phyloP scores from a whole-genome alignment of 352 stramenopile genomes.

The Phytopythium cucurbitacearum region DNA sequence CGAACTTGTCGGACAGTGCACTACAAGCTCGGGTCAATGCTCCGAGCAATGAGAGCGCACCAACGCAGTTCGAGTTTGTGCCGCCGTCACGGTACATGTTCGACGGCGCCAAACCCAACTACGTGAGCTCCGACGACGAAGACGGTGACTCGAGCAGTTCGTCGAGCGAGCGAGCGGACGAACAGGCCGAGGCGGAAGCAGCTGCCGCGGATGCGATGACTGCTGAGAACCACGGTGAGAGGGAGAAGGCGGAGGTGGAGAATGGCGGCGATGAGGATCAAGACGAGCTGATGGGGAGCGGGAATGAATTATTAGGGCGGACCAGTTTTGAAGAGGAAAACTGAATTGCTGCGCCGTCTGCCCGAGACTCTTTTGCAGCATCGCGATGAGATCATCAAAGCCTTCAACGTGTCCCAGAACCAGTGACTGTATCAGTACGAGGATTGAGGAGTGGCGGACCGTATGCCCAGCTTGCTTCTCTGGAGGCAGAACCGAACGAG shows the following conservation, averaged over 20 bases:
- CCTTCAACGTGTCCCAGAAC: no score
- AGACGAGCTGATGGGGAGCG: constrained; percentile 72
- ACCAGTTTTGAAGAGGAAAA: constrained; percentile 58
- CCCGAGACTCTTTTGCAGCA: no score
- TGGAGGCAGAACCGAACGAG: no score
- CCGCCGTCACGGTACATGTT: constrained; percentile 73
- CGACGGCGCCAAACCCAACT: constrained; percentile 56
- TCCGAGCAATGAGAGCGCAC: constrained; percentile 14
- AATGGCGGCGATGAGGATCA: constrained; percentile 30
- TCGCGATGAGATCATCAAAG: no score
- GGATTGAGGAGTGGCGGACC: no score
- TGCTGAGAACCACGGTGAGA: constrained; percentile 18
- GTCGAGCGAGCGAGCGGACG: constrained; percentile 45
- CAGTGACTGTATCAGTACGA: no score
- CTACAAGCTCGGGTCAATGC: not conserved
- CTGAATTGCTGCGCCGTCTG: constrained; percentile 9
- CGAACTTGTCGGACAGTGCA: constrained; percentile 29
- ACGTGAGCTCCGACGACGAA: constrained; percentile 55
- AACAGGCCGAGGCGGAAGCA: constrained; percentile 25
- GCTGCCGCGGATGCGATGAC: constrained; percentile 27
- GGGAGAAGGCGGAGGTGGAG: constrained; percentile 12
- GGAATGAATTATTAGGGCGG: constrained; percentile 61
- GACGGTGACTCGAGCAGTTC: constrained; percentile 40
- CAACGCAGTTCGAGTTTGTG: constrained; percentile 63
- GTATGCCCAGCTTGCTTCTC: no score